These are phyloP conservation scores for Ramaria rubella DNA, from an alignment of 768 basidiomycete genomes.

Conservation along the genomic window DNA sequence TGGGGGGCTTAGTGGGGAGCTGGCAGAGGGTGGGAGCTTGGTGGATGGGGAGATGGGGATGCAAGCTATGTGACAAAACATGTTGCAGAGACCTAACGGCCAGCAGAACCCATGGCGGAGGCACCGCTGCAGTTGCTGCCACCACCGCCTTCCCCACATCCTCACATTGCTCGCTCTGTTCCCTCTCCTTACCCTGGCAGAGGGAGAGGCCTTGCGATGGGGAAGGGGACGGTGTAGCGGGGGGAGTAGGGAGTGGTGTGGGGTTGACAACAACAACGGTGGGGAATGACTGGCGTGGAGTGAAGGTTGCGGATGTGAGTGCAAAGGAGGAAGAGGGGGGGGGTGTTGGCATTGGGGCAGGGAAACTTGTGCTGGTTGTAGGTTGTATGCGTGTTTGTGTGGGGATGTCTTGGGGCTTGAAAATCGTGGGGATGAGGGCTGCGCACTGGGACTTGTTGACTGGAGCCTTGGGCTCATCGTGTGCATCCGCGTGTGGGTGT, in stretches of 20 bases:
- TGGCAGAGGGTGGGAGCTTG: not conserved
- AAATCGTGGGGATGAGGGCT: not conserved
- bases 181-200: not conserved
- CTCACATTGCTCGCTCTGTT: not conserved
- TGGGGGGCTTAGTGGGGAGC: constrained; percentile 5
- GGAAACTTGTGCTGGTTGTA: not conserved
- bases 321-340: too few relatives aligned
- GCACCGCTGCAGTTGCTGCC: not conserved
- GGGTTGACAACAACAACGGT: too few relatives aligned
- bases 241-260: too few relatives aligned
- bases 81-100: not conserved
- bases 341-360: not conserved
- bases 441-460: too few relatives aligned
- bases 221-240: not conserved
- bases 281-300: too few relatives aligned
- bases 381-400: not conserved
- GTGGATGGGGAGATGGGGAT: not conserved
- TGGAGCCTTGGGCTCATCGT: too few relatives aligned
- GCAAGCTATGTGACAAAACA: not conserved
- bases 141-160: not conserved
- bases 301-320: too few relatives aligned
- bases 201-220: not conserved
- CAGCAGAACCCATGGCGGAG: not conserved
- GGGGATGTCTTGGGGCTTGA: not conserved
- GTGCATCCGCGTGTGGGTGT: too few relatives aligned